Evolutionary conservation across 2,329 filamentous ascomycete species (phyloP), one percentile per base, ranked within the genome.

Genomic region (Aspergillus carbonarius): DNA sequence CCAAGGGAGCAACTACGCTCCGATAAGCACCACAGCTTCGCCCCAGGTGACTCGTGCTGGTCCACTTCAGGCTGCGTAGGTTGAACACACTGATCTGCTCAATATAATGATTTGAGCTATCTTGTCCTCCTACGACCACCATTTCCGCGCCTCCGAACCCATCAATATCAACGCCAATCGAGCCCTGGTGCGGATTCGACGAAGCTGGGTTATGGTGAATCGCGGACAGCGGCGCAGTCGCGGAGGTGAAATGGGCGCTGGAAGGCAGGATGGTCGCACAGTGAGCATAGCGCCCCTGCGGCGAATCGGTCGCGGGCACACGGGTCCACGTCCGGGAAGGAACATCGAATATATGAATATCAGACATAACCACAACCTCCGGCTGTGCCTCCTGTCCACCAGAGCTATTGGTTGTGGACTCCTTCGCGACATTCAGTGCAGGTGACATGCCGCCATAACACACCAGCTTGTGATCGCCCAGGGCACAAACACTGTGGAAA

Each of bases 71-170:
- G 72, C 92, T 97, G 50, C 95, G 86, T 25, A 99, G 81, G 70
- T 99, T 99, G 81, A 99, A 99, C 2, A 99, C 92, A 72, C 92
- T 98, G 63, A 99, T 96, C 76, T 99, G 92, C 75, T 99, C 93
- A 66, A 99, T 99, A 72, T 99, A 99, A 74, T 96, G 93, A 74
- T 99, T 99, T n/a, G 89, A 89, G 55, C 91, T 95, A 71, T 99
- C 95, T 75, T 99, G 95, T 0, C 95, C 95, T 60, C 95, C 95
- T 7, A 98, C 93, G 13, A 99, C 89, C 5, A 99, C 85, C 93
- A 99, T 97, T 74, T 99, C 93, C 1, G 95, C 92, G 32, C 95
- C 95, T 15, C 95, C 95, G 18, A 87, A 86, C 0, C 95, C 93
- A 74, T 99, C 93, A 60, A 98, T 87, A 62, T 90, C 89, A 58